phyloP scores from a whole-genome alignment of 768 basidiomycete species.

The Lactifluus echinatus region DNA sequence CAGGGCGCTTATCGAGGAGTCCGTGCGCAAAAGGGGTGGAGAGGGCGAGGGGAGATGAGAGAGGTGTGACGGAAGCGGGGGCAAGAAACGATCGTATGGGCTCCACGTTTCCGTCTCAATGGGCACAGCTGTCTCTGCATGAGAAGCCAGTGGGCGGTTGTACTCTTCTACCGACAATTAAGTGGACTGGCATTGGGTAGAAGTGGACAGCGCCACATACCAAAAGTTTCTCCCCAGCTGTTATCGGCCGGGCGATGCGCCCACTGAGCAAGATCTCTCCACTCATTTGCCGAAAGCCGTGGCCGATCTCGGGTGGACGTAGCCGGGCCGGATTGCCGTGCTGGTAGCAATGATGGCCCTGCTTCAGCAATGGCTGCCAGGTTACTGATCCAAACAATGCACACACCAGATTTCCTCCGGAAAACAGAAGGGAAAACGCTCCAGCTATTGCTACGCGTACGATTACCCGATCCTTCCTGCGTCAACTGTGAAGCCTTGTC shows the following conservation, averaged over 20 bases:
- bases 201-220: neutral
- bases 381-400: neutral
- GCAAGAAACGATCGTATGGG: slow-evolving; percentile 38
- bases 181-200: neutral
- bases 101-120: neutral
- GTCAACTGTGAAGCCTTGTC: slow-evolving; percentile 3
- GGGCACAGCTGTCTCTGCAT: neutral
- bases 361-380: neutral
- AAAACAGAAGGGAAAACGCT: slow-evolving; percentile 9
- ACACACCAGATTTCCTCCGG: slow-evolving; percentile 13
- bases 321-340: slow-evolving; percentile 15
- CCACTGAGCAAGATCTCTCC: slow-evolving; percentile 50
- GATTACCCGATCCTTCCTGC: neutral
- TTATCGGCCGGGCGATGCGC: slow-evolving; percentile 37
- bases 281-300: slow-evolving; percentile 31
- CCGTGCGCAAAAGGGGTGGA: slow-evolving; percentile 25
- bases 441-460: slow-evolving; percentile 15
- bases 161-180: neutral
- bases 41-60: slow-evolving; percentile 30
- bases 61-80: slow-evolving; percentile 32
- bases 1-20: slow-evolving; percentile 40
- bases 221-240: slow-evolving; percentile 27
- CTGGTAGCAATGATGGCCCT: neutral
- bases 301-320: neutral
- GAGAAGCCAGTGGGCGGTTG: neutral